Base-by-base conservation (phyloP, 1,284 basidiomycete species). In the Malassezia brasiliensis region DNA sequence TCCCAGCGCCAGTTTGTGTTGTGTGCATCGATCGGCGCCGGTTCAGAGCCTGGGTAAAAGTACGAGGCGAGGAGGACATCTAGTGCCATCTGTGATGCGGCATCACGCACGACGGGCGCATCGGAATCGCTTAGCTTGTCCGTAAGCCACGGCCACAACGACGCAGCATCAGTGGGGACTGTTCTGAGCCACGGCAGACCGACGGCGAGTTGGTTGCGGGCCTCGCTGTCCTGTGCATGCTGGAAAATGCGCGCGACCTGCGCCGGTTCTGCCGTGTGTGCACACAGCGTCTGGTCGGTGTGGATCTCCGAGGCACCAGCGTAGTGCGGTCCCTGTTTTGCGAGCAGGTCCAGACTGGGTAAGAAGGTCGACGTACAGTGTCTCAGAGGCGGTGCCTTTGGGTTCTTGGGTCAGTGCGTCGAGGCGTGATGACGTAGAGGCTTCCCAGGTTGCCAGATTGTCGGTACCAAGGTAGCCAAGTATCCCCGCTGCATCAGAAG, bases 1-100 rank as follows among this genome's bases (percentile, higher is more conserved):
- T 57, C 55, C 50, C 55, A 52, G 9, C 15, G 17, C 55, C 55
- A 57, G 47, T 57, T 57, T 2, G 15, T 14, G 28, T 48, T 40
- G 3, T 20, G 40, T 34, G 22, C 30, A 1, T 40, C 19, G 25
- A 28, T 25, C 14, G 22, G 28, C 22, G 30, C 8, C 14, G 30
- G 25, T n/a, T 15, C 15, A 1, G 17, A 11, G 36, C 31, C 36
- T 1, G 36, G 32, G 10, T 45, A 8, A 14, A 17, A 38, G 4
- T 31, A 31, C 9, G 40, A 49, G 5, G 53, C 47, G 15, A 55
- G 35, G 5, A 40, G 7, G n/a, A 52, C 25, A 45, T 57, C 55
- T 15, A 57, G 8, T 15, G 55, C 50, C 10, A 47, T 39, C 19
- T 57, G 50, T 3, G 15, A 17, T 7, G n/a, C 39, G 1, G 55